phyloP scores from a whole-genome alignment of 345 rosid species.

The Punica granatum region DNA sequence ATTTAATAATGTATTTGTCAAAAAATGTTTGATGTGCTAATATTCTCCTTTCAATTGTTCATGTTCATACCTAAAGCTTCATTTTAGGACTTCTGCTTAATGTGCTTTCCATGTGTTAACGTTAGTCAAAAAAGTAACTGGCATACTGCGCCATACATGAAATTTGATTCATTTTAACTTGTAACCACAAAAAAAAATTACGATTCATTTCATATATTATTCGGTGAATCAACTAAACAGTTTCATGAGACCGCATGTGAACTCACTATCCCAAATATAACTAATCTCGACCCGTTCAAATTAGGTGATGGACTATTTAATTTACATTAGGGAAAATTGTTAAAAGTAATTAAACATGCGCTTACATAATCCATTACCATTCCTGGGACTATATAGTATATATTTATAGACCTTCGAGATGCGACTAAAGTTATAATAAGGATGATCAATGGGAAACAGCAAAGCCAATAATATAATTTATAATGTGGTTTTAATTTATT shows the following conservation, averaged over 20 bases:
- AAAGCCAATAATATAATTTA: neutral
- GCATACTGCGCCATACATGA: too few species aligned
- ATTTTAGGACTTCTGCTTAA: too few species aligned
- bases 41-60: too few species aligned
- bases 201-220: too few species aligned
- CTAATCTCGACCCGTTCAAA: neutral
- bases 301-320: neutral
- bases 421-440: neutral
- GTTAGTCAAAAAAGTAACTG: too few species aligned
- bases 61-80: too few species aligned
- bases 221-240: too few species aligned
- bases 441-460: conserved; percentile 8
- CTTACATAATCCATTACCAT: neutral
- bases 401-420: neutral
- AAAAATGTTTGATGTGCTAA: too few species aligned
- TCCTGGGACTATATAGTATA: neutral
- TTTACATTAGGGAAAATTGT: neutral
- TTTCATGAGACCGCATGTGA: neutral
- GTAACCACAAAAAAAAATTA: too few species aligned
- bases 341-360: neutral
- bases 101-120: too few species aligned
- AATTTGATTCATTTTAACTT: too few species aligned
- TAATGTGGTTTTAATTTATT: neutral
- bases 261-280: neutral
- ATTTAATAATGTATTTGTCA: too few species aligned